These are phyloP conservation scores for Pyrenochaeta sp. DNA, from an alignment of 2,329 filamentous ascomycete genomes.

Conservation along the genomic window DNA sequence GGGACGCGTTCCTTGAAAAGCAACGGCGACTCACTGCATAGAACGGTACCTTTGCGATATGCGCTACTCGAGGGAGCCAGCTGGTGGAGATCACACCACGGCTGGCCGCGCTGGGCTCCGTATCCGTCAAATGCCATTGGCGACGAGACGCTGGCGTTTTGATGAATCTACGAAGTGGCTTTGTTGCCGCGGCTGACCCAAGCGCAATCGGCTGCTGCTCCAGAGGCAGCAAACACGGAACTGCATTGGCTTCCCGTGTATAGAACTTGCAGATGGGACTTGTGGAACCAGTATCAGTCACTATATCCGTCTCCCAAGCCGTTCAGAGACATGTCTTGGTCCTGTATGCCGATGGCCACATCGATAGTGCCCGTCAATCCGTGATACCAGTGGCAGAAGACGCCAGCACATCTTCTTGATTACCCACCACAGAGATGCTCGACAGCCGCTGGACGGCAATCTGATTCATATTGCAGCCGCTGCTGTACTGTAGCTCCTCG, in stretches of 20 bases:
- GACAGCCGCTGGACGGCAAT: background rate
- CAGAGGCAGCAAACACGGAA: background rate
- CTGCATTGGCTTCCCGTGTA: background rate
- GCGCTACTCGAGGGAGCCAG: slow-evolving; percentile 9
- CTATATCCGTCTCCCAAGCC: background rate
- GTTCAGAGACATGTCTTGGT: background rate
- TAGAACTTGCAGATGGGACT: background rate
- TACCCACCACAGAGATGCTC: background rate
- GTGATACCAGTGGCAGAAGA: too few species aligned
- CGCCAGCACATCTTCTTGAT: too few species aligned
- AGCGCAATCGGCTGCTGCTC: background rate
- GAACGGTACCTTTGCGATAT: slow-evolving; percentile 4
- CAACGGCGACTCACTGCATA: slow-evolving; percentile 15
- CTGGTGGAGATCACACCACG: background rate
- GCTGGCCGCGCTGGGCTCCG: background rate
- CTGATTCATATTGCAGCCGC: background rate
- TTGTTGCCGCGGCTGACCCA: slow-evolving; percentile 4
- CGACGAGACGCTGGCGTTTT: background rate
- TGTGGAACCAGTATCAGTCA: background rate
- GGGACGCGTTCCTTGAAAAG: slow-evolving; percentile 10
- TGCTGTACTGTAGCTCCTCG: background rate
- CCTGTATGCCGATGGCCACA: background rate
- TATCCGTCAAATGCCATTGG: slow-evolving; percentile 2
- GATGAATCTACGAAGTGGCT: slow-evolving; percentile 4
- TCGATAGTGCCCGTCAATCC: background rate